These are phyloP conservation scores for Carex kokanica DNA, from an alignment of 176 grass and related monocot genomes.

Conservation along the genomic window DNA sequence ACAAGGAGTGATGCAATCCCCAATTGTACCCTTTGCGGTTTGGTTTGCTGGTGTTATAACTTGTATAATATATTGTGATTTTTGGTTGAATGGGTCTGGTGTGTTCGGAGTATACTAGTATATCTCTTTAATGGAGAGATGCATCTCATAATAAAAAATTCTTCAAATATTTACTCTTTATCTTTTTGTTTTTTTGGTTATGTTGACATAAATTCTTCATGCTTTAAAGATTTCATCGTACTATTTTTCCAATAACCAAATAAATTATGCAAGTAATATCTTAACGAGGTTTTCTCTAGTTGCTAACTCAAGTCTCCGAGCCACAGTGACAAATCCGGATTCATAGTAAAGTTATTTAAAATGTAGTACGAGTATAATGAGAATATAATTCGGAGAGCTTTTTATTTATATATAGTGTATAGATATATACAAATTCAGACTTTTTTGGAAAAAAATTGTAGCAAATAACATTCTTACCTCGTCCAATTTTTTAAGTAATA, in stretches of 20 bases:
- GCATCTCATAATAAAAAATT: neutral
- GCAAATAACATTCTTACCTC: no score
- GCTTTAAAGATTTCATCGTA: neutral
- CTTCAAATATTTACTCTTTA: neutral
- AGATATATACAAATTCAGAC: no score
- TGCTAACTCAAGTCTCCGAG: no score
- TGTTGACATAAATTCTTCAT: neutral
- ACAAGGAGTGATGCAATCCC: neutral
- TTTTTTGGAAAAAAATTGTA: no score
- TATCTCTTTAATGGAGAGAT: neutral
- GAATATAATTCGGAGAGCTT: no score
- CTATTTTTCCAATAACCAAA: neutral
- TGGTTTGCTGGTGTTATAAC: constrained; percentile 7
- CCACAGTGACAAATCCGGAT: no score
- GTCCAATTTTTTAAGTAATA: no score
- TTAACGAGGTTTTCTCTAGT: no score
- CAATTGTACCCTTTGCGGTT: neutral
- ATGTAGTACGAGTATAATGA: no score
- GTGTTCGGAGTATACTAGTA: neutral
- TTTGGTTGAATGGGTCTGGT: constrained; percentile 5
- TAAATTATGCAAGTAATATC: neutral
- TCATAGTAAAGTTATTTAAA: no score
- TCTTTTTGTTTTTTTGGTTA: neutral
- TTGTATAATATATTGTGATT: neutral
- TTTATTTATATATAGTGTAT: no score